These are phyloP conservation scores for Pichia sp. DNA, from an alignment of 1,139 yeast species.

Conservation along the genomic window DNA sequence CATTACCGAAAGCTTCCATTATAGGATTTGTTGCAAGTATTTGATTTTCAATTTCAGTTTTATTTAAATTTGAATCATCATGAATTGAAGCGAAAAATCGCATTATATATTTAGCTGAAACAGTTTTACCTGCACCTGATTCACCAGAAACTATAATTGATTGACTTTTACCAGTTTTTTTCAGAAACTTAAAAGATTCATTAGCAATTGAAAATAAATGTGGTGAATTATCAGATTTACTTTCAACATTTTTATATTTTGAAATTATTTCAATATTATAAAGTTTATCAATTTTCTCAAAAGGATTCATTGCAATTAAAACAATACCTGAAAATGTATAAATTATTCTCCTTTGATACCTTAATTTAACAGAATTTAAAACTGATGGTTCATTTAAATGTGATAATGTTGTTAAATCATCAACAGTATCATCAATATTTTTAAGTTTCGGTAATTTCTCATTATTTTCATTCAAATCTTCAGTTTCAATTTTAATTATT, in stretches of 20 bases:
- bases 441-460: slow-evolving; percentile 67
- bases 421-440: slow-evolving; percentile 94
- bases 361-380: slow-evolving; percentile 80
- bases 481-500: slow-evolving; percentile 49
- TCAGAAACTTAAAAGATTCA: slow-evolving; percentile 92
- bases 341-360: slow-evolving; percentile 81
- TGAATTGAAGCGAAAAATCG: slow-evolving; percentile 95
- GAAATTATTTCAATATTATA: slow-evolving; percentile 86
- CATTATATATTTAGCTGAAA: slow-evolving; percentile 95
- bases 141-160: slow-evolving; percentile 97
- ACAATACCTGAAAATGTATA: slow-evolving; percentile 97
- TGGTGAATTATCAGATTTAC: slow-evolving; percentile 90
- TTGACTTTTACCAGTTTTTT: slow-evolving; percentile 72
- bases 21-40: slow-evolving; percentile 96
- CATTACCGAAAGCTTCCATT: slow-evolving; percentile 98
- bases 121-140: slow-evolving; percentile 98
- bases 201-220: slow-evolving; percentile 97
- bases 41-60: slow-evolving; percentile 87
- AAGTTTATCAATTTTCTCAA: slow-evolving; percentile 79
- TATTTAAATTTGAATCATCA: slow-evolving; percentile 38
- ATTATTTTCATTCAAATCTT: slow-evolving; percentile 36
- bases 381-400: slow-evolving; percentile 96
- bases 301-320: slow-evolving; percentile 92
- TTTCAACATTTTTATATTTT: slow-evolving; percentile 77
- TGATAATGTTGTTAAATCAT: slow-evolving; percentile 85